phyloP scores from a whole-genome alignment of 2,329 filamentous ascomycete species.

The Phaeomoniella chlamydospora region DNA sequence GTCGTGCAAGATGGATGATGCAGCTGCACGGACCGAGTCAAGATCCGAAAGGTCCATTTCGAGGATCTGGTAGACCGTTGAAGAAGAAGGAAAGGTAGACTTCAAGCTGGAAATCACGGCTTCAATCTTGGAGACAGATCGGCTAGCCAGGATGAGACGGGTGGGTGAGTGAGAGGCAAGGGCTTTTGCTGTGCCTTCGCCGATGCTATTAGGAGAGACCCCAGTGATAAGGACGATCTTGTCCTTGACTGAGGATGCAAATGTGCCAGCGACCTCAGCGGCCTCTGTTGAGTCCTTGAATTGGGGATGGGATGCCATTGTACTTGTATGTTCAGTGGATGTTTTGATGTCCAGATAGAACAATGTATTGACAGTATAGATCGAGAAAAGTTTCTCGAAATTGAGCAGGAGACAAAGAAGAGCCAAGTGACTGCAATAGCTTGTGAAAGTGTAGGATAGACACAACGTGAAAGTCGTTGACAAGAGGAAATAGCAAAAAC shows the following conservation, averaged over 20 bases:
- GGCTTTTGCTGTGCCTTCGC: constrained; percentile 7
- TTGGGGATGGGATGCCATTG: constrained; percentile 5
- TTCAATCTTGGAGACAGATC: constrained; percentile 7
- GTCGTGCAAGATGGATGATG: constrained; percentile 14
- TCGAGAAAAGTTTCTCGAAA: no score
- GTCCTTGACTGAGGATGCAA: constrained; percentile 7
- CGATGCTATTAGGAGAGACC: constrained; percentile 7
- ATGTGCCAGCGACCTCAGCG: constrained; percentile 7
- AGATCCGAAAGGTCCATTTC: constrained; percentile 20
- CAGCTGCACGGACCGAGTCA: constrained; percentile 16
- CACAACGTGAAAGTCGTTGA: no score
- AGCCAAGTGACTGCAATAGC: no score
- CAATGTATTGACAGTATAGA: no score
- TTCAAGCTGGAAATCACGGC: constrained; percentile 5
- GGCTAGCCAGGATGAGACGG: constrained; percentile 7
- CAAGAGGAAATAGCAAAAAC: no score
- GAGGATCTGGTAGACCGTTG: constrained; percentile 12
- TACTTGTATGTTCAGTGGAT: background rate
- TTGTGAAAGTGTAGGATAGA: no score
- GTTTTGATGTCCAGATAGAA: no score
- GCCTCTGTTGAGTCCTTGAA: constrained; percentile 6
- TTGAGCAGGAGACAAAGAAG: no score
- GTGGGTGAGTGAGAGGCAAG: constrained; percentile 7
- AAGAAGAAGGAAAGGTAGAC: background rate
- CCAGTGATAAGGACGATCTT: constrained; percentile 9